phyloP scores from a whole-genome alignment of 2,329 filamentous ascomycete species.

The Cyanodermella asteris region DNA sequence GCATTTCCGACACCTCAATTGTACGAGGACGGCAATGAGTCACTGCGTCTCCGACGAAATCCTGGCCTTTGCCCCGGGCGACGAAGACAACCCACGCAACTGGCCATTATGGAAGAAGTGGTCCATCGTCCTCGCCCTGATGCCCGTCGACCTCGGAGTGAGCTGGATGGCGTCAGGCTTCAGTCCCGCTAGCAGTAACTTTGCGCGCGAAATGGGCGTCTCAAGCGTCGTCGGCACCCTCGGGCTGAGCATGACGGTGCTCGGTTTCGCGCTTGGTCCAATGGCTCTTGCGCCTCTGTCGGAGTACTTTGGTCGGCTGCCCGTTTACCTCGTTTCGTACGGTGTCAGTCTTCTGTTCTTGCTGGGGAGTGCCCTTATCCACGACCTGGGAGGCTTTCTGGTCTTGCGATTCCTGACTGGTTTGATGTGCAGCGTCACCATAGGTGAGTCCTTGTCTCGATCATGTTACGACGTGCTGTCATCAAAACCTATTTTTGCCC shows the following conservation, averaged over 20 bases:
- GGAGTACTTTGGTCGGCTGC: constrained; percentile 22
- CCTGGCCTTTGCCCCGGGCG: constrained; percentile 4
- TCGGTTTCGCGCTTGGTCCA: constrained; percentile 21
- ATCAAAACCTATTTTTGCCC: too few relatives aligned
- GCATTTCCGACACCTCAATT: too few relatives aligned
- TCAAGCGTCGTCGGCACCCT: constrained; percentile 20
- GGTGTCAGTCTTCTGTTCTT: constrained; percentile 21
- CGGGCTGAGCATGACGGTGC: constrained; percentile 24
- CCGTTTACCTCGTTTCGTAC: constrained; percentile 22
- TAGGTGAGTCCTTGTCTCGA: constrained; percentile 1
- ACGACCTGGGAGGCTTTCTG: constrained; percentile 21
- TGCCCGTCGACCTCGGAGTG: constrained; percentile 14
- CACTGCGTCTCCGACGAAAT: too few relatives aligned
- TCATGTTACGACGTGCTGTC: too few relatives aligned
- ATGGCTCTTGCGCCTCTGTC: constrained; percentile 15
- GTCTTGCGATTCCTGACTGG: constrained; percentile 23
- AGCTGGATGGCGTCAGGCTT: constrained; percentile 27
- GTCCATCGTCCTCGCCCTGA: constrained; percentile 13
- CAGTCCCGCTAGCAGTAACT: constrained; percentile 21
- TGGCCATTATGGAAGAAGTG: constrained; percentile 16
- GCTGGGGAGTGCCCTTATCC: constrained; percentile 20
- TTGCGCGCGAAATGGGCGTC: constrained; percentile 20
- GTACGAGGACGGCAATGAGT: too few relatives aligned
- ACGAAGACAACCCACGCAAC: constrained; percentile 12
- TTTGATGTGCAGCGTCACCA: constrained; percentile 19